Conservation (phyloP, 345 rosid species). For the Eucalyptus dawsonii region DNA sequence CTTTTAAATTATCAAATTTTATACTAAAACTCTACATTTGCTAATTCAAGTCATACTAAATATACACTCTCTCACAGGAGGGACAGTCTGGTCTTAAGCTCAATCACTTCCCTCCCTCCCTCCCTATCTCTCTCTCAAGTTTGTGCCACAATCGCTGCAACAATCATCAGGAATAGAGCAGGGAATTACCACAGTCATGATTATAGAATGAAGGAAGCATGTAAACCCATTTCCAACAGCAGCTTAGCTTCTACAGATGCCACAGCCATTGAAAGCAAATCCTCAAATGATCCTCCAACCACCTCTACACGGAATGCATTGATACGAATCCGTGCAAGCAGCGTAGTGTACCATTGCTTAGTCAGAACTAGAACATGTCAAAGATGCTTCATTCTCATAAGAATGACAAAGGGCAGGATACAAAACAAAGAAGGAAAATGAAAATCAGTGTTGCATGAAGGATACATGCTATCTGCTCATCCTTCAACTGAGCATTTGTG, state of each 20-base stretch:
- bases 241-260: slow-evolving; percentile 64
- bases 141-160: background rate
- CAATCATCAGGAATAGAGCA: background rate
- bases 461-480: slow-evolving; percentile 61
- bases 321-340: slow-evolving; percentile 68
- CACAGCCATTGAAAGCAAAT: slow-evolving; percentile 67
- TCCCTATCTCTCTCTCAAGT: background rate
- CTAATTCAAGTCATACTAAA: background rate
- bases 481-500: slow-evolving; percentile 24
- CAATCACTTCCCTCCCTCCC: background rate
- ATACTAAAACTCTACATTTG: background rate
- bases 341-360: slow-evolving; percentile 54
- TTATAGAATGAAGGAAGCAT: slow-evolving; percentile 89
- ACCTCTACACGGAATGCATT: slow-evolving; percentile 75
- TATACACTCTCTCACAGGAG: background rate
- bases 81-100: background rate
- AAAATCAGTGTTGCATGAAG: slow-evolving; percentile 1
- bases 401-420: background rate
- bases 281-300: slow-evolving; percentile 61
- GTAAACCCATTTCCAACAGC: slow-evolving; percentile 80
- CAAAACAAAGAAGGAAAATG: background rate
- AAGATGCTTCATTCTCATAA: slow-evolving; percentile 8
- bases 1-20: background rate
- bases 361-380: slow-evolving; percentile 56
- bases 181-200: slow-evolving; percentile 59